Conservation (phyloP, 768 basidiomycete species). For the Tylopilus subfusipes region DNA sequence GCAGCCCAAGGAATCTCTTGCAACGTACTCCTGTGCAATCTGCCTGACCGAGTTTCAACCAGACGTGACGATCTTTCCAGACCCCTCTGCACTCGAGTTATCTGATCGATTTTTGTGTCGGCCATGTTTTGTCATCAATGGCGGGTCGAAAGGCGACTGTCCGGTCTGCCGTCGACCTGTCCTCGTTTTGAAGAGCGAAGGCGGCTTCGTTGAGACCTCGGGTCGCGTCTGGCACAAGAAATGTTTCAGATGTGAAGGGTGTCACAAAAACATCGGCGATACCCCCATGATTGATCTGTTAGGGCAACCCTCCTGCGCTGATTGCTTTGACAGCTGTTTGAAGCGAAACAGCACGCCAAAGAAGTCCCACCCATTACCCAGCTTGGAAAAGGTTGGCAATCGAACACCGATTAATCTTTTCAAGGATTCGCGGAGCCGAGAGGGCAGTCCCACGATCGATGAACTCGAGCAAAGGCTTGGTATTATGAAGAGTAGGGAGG, state of each 20-base stretch:
- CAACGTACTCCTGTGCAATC: slow-evolving; percentile 62
- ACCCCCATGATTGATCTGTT: slow-evolving; percentile 80
- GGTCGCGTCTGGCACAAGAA: slow-evolving; percentile 76
- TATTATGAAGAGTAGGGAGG: slow-evolving; percentile 49
- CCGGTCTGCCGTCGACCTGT: slow-evolving; percentile 66
- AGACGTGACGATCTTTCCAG: slow-evolving; percentile 84
- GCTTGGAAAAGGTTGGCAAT: slow-evolving; percentile 24
- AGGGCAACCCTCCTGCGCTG: slow-evolving; percentile 72
- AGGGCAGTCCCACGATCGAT: slow-evolving; percentile 59
- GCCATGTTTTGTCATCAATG: slow-evolving; percentile 64
- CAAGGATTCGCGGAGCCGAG: slow-evolving; percentile 41
- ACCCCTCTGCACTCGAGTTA: slow-evolving; percentile 38
- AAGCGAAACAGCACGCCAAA: slow-evolving; percentile 45
- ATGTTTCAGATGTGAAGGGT: slow-evolving; percentile 75
- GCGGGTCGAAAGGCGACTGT: slow-evolving; percentile 77
- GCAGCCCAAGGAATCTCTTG: slow-evolving; percentile 72
- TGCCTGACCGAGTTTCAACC: slow-evolving; percentile 68
- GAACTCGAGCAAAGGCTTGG: slow-evolving; percentile 62
- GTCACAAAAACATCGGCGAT: slow-evolving; percentile 68
- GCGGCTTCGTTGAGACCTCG: slow-evolving; percentile 69
- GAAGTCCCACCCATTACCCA: slow-evolving; percentile 38
- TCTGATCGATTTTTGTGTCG: slow-evolving; percentile 67
- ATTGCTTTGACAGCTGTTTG: slow-evolving; percentile 78
- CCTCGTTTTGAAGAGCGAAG: slow-evolving; percentile 70
- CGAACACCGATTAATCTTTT: slow-evolving; percentile 47